Base-by-base conservation (phyloP, 306 rosid species). In the Sphenostylis stenocarpa region DNA sequence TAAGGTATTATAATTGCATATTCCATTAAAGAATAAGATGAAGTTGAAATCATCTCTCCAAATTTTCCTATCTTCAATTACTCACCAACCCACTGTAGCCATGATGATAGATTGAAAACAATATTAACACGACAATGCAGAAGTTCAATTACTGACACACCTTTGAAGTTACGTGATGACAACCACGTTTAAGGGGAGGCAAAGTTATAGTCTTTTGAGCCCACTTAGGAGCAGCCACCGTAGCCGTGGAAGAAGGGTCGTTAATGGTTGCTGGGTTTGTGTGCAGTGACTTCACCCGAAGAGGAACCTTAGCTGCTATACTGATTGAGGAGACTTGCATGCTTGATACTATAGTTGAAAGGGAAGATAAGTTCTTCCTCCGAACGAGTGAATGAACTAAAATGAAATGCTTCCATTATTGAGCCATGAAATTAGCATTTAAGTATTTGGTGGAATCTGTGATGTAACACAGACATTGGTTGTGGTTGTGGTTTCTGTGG, bases 91-190 rank as follows among this genome's bases (percentile, higher is more conserved):
- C n/a, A n/a, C n/a, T n/a, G n/a, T n/a, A 34, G 7, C 7, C 8
- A 34, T 34, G 38, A 34, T 31, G 5, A 31, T 34, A 34, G 38
- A 34, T 34, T 34, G 38, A 34, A n/a, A n/a, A n/a, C n/a, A n/a
- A n/a, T n/a, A n/a, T n/a, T n/a, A n/a, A n/a, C 6, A 31, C 4
- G 34, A 31, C 4, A 6, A 31, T 31, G 34, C 1, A 7, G 1
- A 36, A 38, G 43, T 38, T 38, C 3, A 1, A 60, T 1, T n/a
- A 38, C 4, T 20, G 8, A 82, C 90, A 2, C 0, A 74, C 60
- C 93, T 86, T 80, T 2, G 94, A 84, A 43, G 97, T 89, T 84
- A 91, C 68, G 77, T 83, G 94, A 82, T 91, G 97, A 77, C 95
- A 91, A 41, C 97, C 97, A 52, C 93, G 90, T 55, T 77, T 84